phyloP scores from a whole-genome alignment of 805 yeast genomes.

The Debaryomyces tyrocola region DNA sequence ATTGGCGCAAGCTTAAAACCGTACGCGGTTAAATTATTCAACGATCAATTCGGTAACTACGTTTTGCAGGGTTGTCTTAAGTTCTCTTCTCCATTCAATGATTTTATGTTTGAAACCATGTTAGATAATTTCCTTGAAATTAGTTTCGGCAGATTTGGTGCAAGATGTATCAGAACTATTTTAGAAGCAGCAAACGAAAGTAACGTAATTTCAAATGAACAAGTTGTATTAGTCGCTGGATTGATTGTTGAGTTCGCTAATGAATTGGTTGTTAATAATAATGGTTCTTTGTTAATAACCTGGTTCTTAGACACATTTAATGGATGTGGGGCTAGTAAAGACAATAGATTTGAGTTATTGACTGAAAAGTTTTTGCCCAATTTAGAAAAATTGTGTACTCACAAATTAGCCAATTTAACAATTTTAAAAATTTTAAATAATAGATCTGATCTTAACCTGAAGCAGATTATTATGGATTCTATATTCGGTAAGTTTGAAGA shows the following conservation, averaged over 20 bases:
- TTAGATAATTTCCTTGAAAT: conserved; percentile 75
- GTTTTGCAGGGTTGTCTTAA: conserved; percentile 92
- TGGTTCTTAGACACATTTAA: conserved; percentile 86
- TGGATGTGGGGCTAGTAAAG: conserved; percentile 24
- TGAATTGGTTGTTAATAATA: conserved; percentile 75
- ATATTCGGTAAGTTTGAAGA: conserved; percentile 58
- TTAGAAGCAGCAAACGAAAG: conserved; percentile 67
- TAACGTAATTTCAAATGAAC: conserved; percentile 49
- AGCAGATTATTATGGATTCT: conserved; percentile 58
- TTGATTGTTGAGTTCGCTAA: conserved; percentile 77
- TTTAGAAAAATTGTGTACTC: conserved; percentile 65
- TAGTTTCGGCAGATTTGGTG: conserved; percentile 89
- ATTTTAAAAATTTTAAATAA: conserved; percentile 74
- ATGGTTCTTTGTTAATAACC: conserved; percentile 85
- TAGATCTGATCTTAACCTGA: conserved; percentile 62
- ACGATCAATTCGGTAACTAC: conserved; percentile 96
- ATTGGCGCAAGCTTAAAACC: conserved; percentile 74
- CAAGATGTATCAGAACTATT: conserved; percentile 91
- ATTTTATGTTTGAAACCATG: conserved; percentile 83
- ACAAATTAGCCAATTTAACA: conserved; percentile 82
- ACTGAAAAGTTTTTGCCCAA: conserved; percentile 62
- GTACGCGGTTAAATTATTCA: conserved; percentile 78
- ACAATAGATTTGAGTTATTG: conserved; percentile 64
- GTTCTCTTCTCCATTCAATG: conserved; percentile 85
- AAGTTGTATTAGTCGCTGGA: conserved; percentile 69